Evolutionary conservation across 768 basidiomycete species (phyloP), one percentile per base, ranked within the genome.

Genomic region (Tricholoma saponaceum): DNA sequence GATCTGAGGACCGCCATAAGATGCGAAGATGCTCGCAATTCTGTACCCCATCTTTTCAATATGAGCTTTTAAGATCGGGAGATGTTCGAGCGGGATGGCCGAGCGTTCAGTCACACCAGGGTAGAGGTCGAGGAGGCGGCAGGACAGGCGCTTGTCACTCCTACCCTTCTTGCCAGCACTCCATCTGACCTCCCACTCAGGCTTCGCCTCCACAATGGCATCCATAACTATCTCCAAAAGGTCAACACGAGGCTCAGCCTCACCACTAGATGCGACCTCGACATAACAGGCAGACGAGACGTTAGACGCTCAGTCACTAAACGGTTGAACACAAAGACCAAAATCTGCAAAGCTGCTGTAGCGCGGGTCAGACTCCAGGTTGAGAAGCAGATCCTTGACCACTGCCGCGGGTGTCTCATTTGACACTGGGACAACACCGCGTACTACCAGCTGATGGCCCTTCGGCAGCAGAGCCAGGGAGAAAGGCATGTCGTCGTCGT

Each of bases 201-300:
- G 52, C 43, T 51, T 58, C 2, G 12, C 32, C 18, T 54, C 23
- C 12, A 18, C 14, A 16, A 51, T 28, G 10, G 32, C 44, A 6
- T 51, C 33, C 54, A 46, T 55, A 20, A 55, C 12, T 0, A 47
- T 47, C 46, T 55, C 54, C 16, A 55, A 14, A 12, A 55, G 54
- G 30, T 30, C n/a, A n/a, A n/a, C n/a, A n/a, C 32, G n/a, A n/a
- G 46, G 55, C 14, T 56, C 55, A 14, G 43, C 43, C 7, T 44
- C 22, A 12, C 22, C 43, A 44, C 20, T 33, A 9, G n/a, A 41
- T 5, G 6, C 2, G 7, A 41, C 18, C 58, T 55, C 54, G 49
- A 55, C 16, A 33, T 30, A 51, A 22, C 50, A 51, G 28, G 50
- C 50, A n/a, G 28, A 51, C 3, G 50, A 51, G 10, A 30, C 33